Conservation (phyloP, 176 grass and related monocot genomes). For the Phyllostachys edulis region DNA sequence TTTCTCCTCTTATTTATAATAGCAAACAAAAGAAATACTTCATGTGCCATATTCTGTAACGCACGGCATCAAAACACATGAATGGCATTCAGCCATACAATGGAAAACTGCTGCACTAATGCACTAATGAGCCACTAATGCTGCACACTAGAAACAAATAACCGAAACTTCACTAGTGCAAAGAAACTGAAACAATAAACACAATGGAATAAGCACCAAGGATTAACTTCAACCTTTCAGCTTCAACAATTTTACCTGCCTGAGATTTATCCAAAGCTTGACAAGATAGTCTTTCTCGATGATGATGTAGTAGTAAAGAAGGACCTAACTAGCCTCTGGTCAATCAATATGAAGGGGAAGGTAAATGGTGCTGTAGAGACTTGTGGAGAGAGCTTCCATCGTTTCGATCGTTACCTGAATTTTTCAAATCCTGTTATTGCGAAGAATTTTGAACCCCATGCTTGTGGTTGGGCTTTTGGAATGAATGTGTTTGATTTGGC, state of each 20-base stretch:
- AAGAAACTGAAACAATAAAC: too few species aligned
- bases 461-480: slow-evolving; percentile 36
- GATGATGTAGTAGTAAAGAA: slow-evolving; percentile 87
- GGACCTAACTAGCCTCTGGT: slow-evolving; percentile 76
- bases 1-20: too few species aligned
- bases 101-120: too few species aligned
- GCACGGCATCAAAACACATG: too few species aligned
- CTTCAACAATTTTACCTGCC: slow-evolving; percentile 87
- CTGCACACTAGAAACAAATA: too few species aligned
- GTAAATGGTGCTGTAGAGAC: slow-evolving; percentile 89
- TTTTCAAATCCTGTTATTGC: slow-evolving; percentile 83
- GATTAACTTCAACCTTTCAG: too few species aligned
- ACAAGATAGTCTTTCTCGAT: slow-evolving; percentile 88
- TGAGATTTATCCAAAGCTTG: slow-evolving; percentile 78
- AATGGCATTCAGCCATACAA: too few species aligned
- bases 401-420: slow-evolving; percentile 78
- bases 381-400: slow-evolving; percentile 79
- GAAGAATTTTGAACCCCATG: slow-evolving; percentile 71
- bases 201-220: too few species aligned
- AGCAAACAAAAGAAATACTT: too few species aligned
- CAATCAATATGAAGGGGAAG: slow-evolving; percentile 74
- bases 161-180: too few species aligned
- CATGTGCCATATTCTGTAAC: too few species aligned
- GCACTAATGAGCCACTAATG: too few species aligned
- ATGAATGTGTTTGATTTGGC: slow-evolving; percentile 77